Percentiles rank a stretch among this genome's conserved stretches.
phyloP scores from a whole-genome alignment of 345 rosid species.

The Mercurialis annua region DNA sequence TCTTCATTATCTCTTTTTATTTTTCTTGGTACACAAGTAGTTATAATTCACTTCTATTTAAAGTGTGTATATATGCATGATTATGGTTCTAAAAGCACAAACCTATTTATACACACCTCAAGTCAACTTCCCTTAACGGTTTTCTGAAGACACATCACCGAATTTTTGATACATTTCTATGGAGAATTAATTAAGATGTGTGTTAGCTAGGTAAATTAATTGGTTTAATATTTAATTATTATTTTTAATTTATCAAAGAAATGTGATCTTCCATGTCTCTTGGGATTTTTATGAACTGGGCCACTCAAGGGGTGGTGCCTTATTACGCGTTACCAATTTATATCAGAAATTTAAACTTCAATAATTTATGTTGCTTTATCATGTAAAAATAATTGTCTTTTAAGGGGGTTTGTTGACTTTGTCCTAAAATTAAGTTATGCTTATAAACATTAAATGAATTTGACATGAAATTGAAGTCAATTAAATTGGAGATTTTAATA shows the following conservation, averaged over 20 bases:
- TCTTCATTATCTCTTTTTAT: constrained; percentile 32
- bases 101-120: constrained; percentile 20
- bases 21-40: too few species aligned
- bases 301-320: constrained; percentile 15
- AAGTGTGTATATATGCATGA: background rate
- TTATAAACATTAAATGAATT: background rate
- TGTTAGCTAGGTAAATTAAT: background rate
- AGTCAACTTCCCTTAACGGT: constrained; percentile 46
- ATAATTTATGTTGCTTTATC: background rate
- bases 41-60: background rate
- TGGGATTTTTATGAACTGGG: constrained; percentile 59
- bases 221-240: background rate
- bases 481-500: background rate
- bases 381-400: constrained; percentile 1
- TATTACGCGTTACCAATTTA: background rate
- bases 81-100: background rate
- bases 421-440: background rate
- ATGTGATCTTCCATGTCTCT: constrained; percentile 74
- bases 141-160: constrained; percentile 14
- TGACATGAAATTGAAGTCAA: constrained; percentile 1
- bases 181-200: background rate
- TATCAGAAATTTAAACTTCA: background rate
- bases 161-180: background rate
- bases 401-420: background rate
- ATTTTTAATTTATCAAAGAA: constrained; percentile 34